phyloP scores from a whole-genome alignment of 306 rosid species.

The Trichosanthes cucumerina region DNA sequence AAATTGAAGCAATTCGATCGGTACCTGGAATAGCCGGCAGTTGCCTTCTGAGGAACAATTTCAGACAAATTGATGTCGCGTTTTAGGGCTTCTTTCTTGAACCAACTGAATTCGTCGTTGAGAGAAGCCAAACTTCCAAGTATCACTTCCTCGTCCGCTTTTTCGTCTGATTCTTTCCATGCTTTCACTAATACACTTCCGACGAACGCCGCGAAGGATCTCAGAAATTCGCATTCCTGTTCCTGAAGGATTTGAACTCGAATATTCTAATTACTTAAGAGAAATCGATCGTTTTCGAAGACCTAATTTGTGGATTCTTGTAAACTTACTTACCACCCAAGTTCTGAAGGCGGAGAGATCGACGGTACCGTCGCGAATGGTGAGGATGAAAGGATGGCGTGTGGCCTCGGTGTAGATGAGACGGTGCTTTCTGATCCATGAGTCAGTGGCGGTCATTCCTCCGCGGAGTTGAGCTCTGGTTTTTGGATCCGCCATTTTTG shows the following conservation, averaged over 20 bases:
- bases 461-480: neutral
- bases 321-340: conserved; percentile 57
- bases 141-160: conserved; percentile 46
- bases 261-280: neutral
- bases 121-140: conserved; percentile 50
- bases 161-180: conserved; percentile 46
- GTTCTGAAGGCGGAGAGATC: conserved; percentile 48
- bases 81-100: conserved; percentile 50
- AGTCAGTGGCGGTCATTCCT: conserved; percentile 21
- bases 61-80: conserved; percentile 41
- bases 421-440: conserved; percentile 67
- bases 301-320: neutral
- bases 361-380: conserved; percentile 57
- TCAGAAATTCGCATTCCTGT: conserved; percentile 66
- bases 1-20: neutral
- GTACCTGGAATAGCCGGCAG: conserved; percentile 45
- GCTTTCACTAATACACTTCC: conserved; percentile 58
- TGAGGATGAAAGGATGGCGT: conserved; percentile 57
- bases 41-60: conserved; percentile 38
- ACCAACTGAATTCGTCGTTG: conserved; percentile 63
- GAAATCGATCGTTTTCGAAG: neutral
- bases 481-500: neutral
- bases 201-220: conserved; percentile 54
- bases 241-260: conserved; percentile 25
- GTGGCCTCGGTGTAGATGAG: conserved; percentile 42